phyloP scores from a whole-genome alignment of 2,329 filamentous ascomycete species.

The Ascochyta koolunga region DNA sequence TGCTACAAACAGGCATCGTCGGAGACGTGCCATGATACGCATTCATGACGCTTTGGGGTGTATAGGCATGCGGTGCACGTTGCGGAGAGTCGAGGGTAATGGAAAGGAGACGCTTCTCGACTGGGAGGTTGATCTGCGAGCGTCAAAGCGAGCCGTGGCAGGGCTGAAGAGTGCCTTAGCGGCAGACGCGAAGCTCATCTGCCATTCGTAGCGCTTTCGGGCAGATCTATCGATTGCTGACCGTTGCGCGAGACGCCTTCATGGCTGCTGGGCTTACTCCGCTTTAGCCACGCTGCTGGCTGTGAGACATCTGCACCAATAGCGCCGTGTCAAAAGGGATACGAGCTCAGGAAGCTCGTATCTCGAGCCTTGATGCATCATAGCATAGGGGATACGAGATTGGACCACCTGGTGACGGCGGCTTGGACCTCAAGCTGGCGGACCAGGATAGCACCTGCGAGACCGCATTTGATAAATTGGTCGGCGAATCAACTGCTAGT shows the following conservation, averaged over 20 bases:
- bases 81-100: constrained; percentile 17
- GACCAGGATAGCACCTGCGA: constrained; percentile 1
- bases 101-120: constrained; percentile 16
- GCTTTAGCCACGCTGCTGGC: constrained; percentile 33
- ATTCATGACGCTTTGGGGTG: constrained; percentile 31
- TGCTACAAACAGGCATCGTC: constrained; percentile 33
- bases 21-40: constrained; percentile 41
- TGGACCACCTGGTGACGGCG: constrained; percentile 12
- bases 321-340: constrained; percentile 13
- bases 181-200: constrained; percentile 23
- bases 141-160: constrained; percentile 27
- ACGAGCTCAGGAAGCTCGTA: constrained; percentile 9
- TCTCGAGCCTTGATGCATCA: not conserved
- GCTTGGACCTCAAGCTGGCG: constrained; percentile 6
- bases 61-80: constrained; percentile 26
- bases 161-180: constrained; percentile 33
- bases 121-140: constrained; percentile 20
- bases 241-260: constrained; percentile 32
- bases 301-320: constrained; percentile 38
- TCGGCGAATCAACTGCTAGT: constrained; percentile 6
- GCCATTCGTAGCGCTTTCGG: constrained; percentile 31
- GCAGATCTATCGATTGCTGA: constrained; percentile 28
- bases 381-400: constrained; percentile 17
- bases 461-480: not conserved
- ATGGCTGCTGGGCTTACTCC: constrained; percentile 26